Evolutionary conservation across 2,329 filamentous ascomycete species (phyloP), one percentile per base, ranked within the genome.

Genomic region (Ophiostoma australiae): DNA sequence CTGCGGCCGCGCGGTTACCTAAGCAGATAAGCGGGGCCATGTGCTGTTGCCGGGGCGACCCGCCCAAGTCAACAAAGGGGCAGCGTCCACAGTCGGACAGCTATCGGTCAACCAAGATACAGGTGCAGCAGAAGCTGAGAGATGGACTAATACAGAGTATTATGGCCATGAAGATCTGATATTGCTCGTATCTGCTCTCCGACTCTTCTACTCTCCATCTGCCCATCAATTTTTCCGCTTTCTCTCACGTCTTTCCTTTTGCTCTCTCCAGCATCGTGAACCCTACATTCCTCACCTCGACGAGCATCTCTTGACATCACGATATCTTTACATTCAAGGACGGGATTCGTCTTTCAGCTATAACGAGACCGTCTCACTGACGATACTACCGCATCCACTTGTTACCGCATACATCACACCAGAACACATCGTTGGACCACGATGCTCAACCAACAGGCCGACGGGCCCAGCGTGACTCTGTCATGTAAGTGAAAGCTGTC

Each of bases 381-480:
- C n/a, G 52, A 27, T 58, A 58, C 4, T 5, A 33, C 27, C 11
- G 6, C 27, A 17, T 33, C 2, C 55, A 17, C 58, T 27, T 20
- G 27, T 33, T 17, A 33, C 58, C 58, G 6, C 27, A 17, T 63
- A 27, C 6, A 27, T 20, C 11, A 33, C 5, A 3, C 10, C n/a
- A 7, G 10, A 2, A 35, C 58, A 27, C 35, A 39, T 66, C 61
- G 63, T 66, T 63, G 27, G 37, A 69, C 17, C 69, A 73, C 67
- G 33, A 75, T 75, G 74, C 48, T 74, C 71, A 68, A 72, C 48
- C 55, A 72, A 61, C 55, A 70, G 70, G 70, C 72, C 65, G 74
- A 75, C 17, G 73, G 72, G 70, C 74, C 73, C 33, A 72, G 70
- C n/a, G 72, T 76, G 74, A 71, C 75, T 52, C 58, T 74, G 70